Base-by-base conservation (phyloP, 2,329 filamentous ascomycete species). In the Aspergillus unguis region DNA sequence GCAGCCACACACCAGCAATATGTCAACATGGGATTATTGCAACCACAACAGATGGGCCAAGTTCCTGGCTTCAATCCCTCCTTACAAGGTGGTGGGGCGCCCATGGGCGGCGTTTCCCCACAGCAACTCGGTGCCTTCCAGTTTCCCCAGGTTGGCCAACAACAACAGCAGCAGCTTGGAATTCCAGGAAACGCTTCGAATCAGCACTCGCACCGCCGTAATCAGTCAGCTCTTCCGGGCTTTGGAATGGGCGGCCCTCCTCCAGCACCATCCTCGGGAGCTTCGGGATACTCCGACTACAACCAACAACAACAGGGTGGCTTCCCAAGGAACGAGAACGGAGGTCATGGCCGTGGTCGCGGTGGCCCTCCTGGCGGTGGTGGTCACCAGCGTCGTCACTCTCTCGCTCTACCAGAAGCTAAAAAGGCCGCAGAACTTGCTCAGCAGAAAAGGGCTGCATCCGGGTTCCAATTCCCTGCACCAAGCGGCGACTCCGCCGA, bases 381-480 rank as follows among this genome's bases (percentile, higher is more conserved):
- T 65, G 92, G 92, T 56, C 94, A 99, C 70, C 88, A 95, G 72
- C 85, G 94, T 68, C 87, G 94, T 73, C 94, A 99, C 75, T 99
- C 94, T 23, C 80, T 99, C 59, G 94, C 92, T 58, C 79, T 99
- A 59, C 90, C 92, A 35, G 94, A 99, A 73, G 94, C 94, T 45
- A 97, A 96, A 77, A 97, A 96, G 77, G 94, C 94, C 44, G 94
- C 94, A 52, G 94, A 99, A 72, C 76, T 96, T 58, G 94, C 94
- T 44, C 94, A 99, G 75, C 92, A 96, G 79, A 96, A 96, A 77
- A 83, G 92, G 72, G 95, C 92, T 50, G 91, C 92, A 56, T 91
- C 89, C 58, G 91, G 86, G 53, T 99, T 97, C 75, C 92, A 96
- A 70, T 99, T 99, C 70, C 92, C 94, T 11, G 84, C 86, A 48